Percentiles rank a stretch among this genome's conserved stretches.
These are phyloP conservation scores for Trichocladium uniseriatum DNA, from an alignment of 495 filamentous ascomycete genomes.

Conservation along the genomic window DNA sequence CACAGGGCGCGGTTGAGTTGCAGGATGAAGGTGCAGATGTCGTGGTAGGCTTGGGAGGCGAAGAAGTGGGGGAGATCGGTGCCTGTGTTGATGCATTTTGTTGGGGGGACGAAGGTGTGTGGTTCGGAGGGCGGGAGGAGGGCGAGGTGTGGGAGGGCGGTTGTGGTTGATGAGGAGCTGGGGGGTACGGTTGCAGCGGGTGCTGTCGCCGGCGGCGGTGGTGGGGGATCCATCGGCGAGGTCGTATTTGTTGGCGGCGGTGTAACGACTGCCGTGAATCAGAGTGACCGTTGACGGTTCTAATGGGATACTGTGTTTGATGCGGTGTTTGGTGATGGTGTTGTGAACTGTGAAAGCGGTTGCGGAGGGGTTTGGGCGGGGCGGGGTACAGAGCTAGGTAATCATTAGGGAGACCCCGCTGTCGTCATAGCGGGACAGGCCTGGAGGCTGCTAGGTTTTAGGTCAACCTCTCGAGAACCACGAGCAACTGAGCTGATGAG, in stretches of 20 bases:
- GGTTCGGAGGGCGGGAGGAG: conserved; percentile 23
- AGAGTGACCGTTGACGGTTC: not conserved
- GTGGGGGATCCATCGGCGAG: conserved; percentile 4
- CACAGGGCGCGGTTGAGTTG: conserved; percentile 87
- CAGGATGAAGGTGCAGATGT: conserved; percentile 76
- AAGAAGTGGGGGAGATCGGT: conserved; percentile 71
- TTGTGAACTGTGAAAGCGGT: not conserved
- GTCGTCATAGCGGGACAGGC: conserved; percentile 16
- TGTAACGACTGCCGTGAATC: not conserved
- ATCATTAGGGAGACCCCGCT: conserved; percentile 2
- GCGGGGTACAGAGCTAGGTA: not conserved
- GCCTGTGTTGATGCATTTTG: conserved; percentile 73
- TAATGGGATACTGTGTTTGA: not conserved
- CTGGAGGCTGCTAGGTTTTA: not conserved
- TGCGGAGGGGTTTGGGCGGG: not conserved
- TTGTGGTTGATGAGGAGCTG: not conserved
- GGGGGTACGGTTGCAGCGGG: not conserved
- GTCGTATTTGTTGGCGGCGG: not conserved
- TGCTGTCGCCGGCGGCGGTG: not conserved
- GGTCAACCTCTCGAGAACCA: not conserved
- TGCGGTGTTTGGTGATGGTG: not conserved
- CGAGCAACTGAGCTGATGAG: no score
- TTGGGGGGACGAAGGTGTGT: conserved; percentile 45
- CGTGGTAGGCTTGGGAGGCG: conserved; percentile 67
- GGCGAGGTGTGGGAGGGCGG: conserved; percentile 18